phyloP scores from a whole-genome alignment of 495 filamentous ascomycete species.

The Glutinoglossum americanum region DNA sequence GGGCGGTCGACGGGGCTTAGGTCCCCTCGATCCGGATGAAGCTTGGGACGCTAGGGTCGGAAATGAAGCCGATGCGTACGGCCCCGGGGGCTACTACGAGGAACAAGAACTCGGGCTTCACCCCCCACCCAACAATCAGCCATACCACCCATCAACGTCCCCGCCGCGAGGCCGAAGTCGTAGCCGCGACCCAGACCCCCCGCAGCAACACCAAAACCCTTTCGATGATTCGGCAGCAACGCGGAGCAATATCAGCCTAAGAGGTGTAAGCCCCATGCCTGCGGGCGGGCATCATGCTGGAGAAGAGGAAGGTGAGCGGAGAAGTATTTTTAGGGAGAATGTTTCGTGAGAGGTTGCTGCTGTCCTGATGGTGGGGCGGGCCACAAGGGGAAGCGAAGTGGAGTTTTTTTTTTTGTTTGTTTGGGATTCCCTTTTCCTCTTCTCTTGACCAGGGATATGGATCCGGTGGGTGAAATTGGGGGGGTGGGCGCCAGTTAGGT shows the following conservation, averaged over 20 bases:
- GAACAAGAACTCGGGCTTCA: slow-evolving; percentile 24
- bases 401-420: too few species aligned
- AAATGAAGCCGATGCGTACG: slow-evolving; percentile 15
- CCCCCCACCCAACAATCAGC: neutral
- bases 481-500: too few species aligned
- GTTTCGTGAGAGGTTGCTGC: slow-evolving; percentile 10
- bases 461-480: too few species aligned
- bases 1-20: neutral
- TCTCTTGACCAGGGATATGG: too few species aligned
- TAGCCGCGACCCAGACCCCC: neutral
- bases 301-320: slow-evolving; percentile 11
- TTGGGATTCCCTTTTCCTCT: too few species aligned
- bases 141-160: neutral
- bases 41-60: slow-evolving; percentile 24
- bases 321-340: slow-evolving; percentile 22
- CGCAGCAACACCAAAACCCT: neutral
- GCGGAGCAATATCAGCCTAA: neutral
- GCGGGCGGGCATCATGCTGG: neutral
- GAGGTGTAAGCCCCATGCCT: neutral
- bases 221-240: neutral
- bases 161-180: neutral
- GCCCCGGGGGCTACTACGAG: slow-evolving; percentile 17
- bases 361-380: too few species aligned
- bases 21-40: slow-evolving; percentile 22
- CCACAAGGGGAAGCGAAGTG: too few species aligned